phyloP scores from a whole-genome alignment of 2,329 filamentous ascomycete species.

The Pseudophaeomoniella oleicola region DNA sequence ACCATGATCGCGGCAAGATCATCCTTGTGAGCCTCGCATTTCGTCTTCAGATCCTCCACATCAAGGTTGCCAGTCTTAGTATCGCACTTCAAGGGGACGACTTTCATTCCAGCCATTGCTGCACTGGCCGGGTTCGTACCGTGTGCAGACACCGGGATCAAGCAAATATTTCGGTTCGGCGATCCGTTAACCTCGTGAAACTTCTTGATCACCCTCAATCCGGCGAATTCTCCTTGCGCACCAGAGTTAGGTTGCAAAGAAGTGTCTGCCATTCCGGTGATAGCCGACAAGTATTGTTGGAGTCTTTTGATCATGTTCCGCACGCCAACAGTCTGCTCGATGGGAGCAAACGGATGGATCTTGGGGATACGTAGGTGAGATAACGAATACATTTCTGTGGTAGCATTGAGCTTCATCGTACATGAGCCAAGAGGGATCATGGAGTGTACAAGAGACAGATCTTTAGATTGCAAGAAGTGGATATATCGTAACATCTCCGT shows the following conservation, averaged over 20 bases:
- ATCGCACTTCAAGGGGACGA: slow-evolving; percentile 86
- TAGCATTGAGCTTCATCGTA: slow-evolving; percentile 96
- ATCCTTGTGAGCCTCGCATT: slow-evolving; percentile 76
- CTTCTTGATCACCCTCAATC: slow-evolving; percentile 73
- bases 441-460: slow-evolving; percentile 83
- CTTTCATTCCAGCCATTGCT: slow-evolving; percentile 89
- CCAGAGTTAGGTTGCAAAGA: slow-evolving; percentile 92
- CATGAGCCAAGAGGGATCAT: slow-evolving; percentile 97
- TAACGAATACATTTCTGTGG: slow-evolving; percentile 81
- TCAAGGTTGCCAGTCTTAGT: slow-evolving; percentile 78
- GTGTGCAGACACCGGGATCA: slow-evolving; percentile 90
- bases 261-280: slow-evolving; percentile 81
- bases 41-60: slow-evolving; percentile 67
- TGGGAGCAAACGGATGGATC: slow-evolving; percentile 66
- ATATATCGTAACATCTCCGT: slow-evolving; percentile 92
- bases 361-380: slow-evolving; percentile 62
- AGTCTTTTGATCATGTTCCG: slow-evolving; percentile 54
- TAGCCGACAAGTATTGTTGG: slow-evolving; percentile 59
- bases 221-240: slow-evolving; percentile 88
- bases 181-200: slow-evolving; percentile 57
- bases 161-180: slow-evolving; percentile 68
- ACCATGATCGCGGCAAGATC: slow-evolving; percentile 90
- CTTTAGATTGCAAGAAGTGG: slow-evolving; percentile 82
- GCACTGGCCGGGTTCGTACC: slow-evolving; percentile 93
- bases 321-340: slow-evolving; percentile 53